A percentile compares a stretch with the other conserved stretches of the same genome.
These are phyloP conservation scores for Pichia sp. DNA, from an alignment of 1,139 yeast genomes.

Conservation along the genomic window DNA sequence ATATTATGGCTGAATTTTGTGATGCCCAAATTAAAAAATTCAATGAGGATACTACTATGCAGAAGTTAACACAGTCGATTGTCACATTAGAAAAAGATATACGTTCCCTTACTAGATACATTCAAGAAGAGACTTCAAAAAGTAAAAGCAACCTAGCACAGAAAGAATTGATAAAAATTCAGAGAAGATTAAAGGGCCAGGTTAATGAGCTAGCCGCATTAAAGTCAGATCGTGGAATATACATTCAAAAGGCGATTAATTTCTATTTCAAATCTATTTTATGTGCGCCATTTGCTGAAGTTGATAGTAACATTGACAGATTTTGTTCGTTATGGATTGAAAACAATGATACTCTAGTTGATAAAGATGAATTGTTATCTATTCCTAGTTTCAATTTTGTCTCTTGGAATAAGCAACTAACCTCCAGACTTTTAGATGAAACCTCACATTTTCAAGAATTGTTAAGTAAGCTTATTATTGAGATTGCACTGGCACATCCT, in stretches of 20 bases:
- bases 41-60: slow-evolving; percentile 44
- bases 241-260: slow-evolving; percentile 55
- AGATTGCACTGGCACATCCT: slow-evolving; percentile 65
- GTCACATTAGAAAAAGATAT: slow-evolving; percentile 43
- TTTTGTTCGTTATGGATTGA: slow-evolving; percentile 89
- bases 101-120: slow-evolving; percentile 45
- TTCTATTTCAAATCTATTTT: slow-evolving; percentile 58
- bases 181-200: slow-evolving; percentile 51
- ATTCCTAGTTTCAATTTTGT: slow-evolving; percentile 64
- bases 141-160: slow-evolving; percentile 35
- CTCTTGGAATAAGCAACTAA: slow-evolving; percentile 82
- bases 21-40: slow-evolving; percentile 58
- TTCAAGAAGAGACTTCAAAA: slow-evolving; percentile 39
- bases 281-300: slow-evolving; percentile 38
- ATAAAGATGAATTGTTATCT: slow-evolving; percentile 15
- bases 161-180: slow-evolving; percentile 47
- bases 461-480: slow-evolving; percentile 48
- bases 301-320: slow-evolving; percentile 65
- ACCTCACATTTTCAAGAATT: slow-evolving; percentile 51
- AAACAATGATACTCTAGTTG: slow-evolving; percentile 31
- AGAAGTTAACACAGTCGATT: slow-evolving; percentile 40
- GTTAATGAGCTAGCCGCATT: slow-evolving; percentile 43
- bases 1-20: slow-evolving; percentile 72
- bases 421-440: slow-evolving; percentile 64
- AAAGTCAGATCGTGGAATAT: slow-evolving; percentile 38